These are phyloP conservation scores for Prosopis cineraria DNA, from an alignment of 306 rosid genomes.

Conservation along the genomic window DNA sequence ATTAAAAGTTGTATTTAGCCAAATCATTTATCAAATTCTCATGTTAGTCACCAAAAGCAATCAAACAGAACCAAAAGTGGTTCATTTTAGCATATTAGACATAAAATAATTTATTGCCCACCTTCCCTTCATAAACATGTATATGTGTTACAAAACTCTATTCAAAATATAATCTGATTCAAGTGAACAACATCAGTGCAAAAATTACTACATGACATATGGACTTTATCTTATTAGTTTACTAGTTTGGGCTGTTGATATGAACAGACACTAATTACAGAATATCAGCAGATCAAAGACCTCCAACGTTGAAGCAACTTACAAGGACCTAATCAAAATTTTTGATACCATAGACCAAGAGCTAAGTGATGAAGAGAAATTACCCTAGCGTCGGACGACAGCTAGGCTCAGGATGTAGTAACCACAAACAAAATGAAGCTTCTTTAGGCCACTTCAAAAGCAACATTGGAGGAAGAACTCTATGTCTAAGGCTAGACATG, in stretches of 20 bases:
- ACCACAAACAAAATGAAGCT: conserved; percentile 96
- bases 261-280: neutral
- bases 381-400: conserved; percentile 88
- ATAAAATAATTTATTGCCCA: conserved; percentile 5
- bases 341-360: conserved; percentile 17
- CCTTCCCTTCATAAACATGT: neutral
- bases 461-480: conserved; percentile 99
- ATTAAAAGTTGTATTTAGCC: neutral
- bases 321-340: conserved; percentile 2
- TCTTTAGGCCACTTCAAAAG: conserved; percentile 95
- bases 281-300: conserved; percentile 13
- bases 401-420: conserved; percentile 90
- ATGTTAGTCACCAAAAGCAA: neutral
- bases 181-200: neutral
- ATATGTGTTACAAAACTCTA: neutral
- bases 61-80: neutral
- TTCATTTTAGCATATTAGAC: neutral
- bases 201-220: neutral
- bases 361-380: conserved; percentile 28
- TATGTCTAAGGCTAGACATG: conserved; percentile 91
- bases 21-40: neutral
- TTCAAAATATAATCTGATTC: neutral
- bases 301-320: conserved; percentile 1
- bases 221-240: neutral
- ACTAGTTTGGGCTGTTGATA: neutral